Evolutionary conservation across 1,284 basidiomycete genomes (phyloP), one percentile per base, ranked within the genome.

Genomic region (Fistulinella cinereoalba): DNA sequence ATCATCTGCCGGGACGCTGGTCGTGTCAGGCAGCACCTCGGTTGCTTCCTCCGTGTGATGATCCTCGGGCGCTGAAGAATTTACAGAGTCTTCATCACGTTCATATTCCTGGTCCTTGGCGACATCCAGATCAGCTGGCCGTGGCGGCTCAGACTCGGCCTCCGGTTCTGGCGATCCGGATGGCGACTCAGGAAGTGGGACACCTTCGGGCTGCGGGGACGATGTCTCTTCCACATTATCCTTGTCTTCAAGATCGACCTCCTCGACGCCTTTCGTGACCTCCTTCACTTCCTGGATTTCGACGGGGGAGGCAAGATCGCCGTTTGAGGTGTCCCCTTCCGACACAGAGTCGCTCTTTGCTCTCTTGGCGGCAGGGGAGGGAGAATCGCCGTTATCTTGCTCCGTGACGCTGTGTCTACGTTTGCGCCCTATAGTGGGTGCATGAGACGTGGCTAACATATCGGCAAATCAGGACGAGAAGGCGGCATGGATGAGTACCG

Each of bases 201-300:
- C 62, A 24, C 65, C 73, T 56, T 79, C 77, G 6, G 74, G 72
- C 1, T 59, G 63, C 22, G 63, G 57, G 19, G 56, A 47, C 39
- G 50, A 44, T n/a, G 37, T 15, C 27, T 39, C 47, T 51, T 32
- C 51, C 46, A 33, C 57, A 52, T 44, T 47, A 33, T 59, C 58
- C 50, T 67, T 68, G 39, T 75, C 79, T 36, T 77, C 74, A 41
- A 86, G 65, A 47, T 80, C 81, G 41, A 87, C 81, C 50, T 82
- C 76, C 52, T 79, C 71, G 39, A 87, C 85, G n/a, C 82, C 83
- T 57, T 77, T 62, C 0, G 81, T 85, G 53, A 87, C 82, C 55
- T 81, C 80, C 59, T 81, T 84, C 29, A 86, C 80, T 36, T 71
- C 79, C 54, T 71, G 68, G n/a, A 71, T 68, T 43, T 76, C 74